phyloP scores from a whole-genome alignment of 805 yeast species.

The Candida stauntonica region DNA sequence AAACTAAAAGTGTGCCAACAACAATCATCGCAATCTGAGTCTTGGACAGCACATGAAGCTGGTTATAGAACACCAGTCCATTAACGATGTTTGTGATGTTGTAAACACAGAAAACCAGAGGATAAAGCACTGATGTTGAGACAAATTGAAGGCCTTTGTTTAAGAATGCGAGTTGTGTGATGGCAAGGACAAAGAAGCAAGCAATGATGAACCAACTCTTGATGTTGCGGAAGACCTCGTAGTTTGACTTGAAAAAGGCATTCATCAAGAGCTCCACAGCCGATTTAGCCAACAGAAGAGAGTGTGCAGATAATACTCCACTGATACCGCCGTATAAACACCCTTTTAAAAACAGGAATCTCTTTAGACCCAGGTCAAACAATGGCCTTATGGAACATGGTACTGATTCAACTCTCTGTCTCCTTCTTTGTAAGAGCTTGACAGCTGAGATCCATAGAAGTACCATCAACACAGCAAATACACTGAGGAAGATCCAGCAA shows the following conservation, averaged over 20 bases:
- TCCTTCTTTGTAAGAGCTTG: conserved; percentile 7
- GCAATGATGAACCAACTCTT: conserved; percentile 48
- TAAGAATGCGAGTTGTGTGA: conserved; percentile 66
- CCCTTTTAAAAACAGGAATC: conserved; percentile 44
- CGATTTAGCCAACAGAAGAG: conserved; percentile 80
- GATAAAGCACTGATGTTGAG: conserved; percentile 77
- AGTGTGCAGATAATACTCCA: conserved; percentile 81
- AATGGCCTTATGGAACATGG: conserved; percentile 1
- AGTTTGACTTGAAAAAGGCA: conserved; percentile 33
- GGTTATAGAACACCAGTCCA: conserved; percentile 55
- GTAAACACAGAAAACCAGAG: conserved; percentile 79
- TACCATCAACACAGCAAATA: conserved; percentile 27
- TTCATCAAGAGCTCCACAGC: conserved; percentile 63
- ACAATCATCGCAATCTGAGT: conserved; percentile 40
- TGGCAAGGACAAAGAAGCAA: conserved; percentile 57
- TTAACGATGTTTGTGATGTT: conserved; percentile 66
- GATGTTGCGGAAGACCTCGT: conserved; percentile 35
- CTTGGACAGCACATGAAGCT: conserved; percentile 37
- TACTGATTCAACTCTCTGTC: conserved; percentile 1
- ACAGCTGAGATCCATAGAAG: conserved; percentile 28
- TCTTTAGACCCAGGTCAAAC: conserved; percentile 7
- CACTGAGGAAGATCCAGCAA: conserved; percentile 47
- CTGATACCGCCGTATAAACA: conserved; percentile 60
- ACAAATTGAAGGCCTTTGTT: conserved; percentile 68
- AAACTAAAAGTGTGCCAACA: conserved; percentile 39